Base-by-base conservation (phyloP, 305 asterid species). In the Fraxinus sp. region DNA sequence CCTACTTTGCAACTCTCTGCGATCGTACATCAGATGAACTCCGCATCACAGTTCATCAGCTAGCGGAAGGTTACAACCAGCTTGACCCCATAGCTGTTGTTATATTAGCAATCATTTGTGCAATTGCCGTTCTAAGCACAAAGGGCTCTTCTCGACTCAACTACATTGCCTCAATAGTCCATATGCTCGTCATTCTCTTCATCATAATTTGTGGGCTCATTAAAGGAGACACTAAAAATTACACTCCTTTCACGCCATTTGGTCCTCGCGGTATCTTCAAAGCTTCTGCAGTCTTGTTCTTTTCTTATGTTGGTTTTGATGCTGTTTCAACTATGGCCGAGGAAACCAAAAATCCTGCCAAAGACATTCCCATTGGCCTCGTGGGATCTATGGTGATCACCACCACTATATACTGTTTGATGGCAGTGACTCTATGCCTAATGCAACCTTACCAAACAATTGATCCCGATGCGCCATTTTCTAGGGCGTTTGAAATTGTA, bases 301-400 rank as follows among this genome's bases (percentile, higher is more conserved):
- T 90, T 46, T 91, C 95, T 0, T 90, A 89, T 76, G 90, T 86
- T 41, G 95, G 91, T 0, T 91, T 90, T 44, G 95, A 91, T 24
- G 89, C 88, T 1, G 90, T 91, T 73, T 76, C 92, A 39, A 91
- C 94, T n/a, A 49, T 91, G 87, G 94, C 91, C 0, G 92, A 91
- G 83, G 94, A 89, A 64, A 89, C 90, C 14, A 91, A 88, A 77
- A 87, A 88, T 36, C 94, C 94, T 0, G 90, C 80, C 11, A 57
- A 83, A 64, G 93, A 89, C 35, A 89, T 91, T 68, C 94, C 94
- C 22, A 83, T 91, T 49, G 93, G 93, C 1, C 87, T 89, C 24
- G 85, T 91, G 0, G 92, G 94, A 2, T 91, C 94, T 0, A 89
- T 91, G 92, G 79, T 88, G 72, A 57, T 89, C 68, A 85, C 88